phyloP scores from a whole-genome alignment of 139 green algal genomes.

The Chlamydomonas schloesseri region DNA sequence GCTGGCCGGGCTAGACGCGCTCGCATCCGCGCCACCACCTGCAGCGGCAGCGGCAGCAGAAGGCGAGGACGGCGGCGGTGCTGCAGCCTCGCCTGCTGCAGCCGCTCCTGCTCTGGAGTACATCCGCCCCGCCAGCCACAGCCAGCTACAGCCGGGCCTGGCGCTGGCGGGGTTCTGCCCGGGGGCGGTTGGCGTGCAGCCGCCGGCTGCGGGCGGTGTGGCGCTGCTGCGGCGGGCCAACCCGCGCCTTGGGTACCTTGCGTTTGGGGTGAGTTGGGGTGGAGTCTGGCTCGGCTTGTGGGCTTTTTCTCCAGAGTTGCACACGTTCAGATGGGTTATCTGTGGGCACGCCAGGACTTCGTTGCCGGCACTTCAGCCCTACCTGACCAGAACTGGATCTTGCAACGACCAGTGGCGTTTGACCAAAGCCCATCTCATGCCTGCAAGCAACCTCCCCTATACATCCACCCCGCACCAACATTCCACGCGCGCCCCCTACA shows the following conservation, averaged over 20 bases:
- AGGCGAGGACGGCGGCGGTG: not conserved
- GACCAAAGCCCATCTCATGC: no score
- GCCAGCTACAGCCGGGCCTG: slow-evolving; percentile 31
- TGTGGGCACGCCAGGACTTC: no score
- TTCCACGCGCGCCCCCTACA: no score
- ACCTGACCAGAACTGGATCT: no score
- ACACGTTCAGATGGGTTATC: no score
- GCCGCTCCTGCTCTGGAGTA: slow-evolving; percentile 7
- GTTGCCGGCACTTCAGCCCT: no score
- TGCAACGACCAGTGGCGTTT: no score
- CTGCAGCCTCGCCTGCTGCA: no score
- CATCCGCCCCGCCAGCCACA: not conserved
- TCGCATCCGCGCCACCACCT: not conserved
- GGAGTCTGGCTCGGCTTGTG: no score
- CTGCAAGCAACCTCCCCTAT: no score
- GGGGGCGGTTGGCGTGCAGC: slow-evolving; percentile 33
- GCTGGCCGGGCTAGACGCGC: not conserved
- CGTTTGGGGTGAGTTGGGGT: not conserved
- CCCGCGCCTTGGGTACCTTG: slow-evolving; percentile 34
- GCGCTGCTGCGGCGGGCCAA: slow-evolving; percentile 37
- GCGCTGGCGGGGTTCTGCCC: slow-evolving; percentile 53
- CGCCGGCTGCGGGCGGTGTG: not conserved
- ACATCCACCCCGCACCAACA: no score
- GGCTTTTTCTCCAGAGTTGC: no score
- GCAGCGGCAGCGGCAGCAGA: not conserved